Conservation (phyloP, 768 basidiomycete genomes). For the Suillus tomentosus region DNA sequence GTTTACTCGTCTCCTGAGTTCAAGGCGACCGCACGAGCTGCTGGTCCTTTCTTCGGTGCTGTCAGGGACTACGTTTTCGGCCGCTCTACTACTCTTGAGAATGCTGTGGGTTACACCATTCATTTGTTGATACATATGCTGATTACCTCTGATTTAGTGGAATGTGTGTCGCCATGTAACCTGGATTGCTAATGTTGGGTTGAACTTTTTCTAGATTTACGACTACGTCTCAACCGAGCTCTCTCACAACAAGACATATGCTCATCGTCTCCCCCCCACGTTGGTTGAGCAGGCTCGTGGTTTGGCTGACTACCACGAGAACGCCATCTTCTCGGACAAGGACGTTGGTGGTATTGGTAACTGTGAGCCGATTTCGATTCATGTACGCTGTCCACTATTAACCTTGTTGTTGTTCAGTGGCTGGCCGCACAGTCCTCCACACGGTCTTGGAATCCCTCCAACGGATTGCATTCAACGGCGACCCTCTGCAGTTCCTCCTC, state of each 20-base stretch:
- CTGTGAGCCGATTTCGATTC: slow-evolving; percentile 1
- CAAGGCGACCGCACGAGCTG: slow-evolving; percentile 57
- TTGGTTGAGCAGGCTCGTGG: slow-evolving; percentile 72
- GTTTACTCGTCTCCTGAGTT: slow-evolving; percentile 68
- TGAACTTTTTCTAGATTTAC: slow-evolving; percentile 49
- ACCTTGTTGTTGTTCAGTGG: slow-evolving; percentile 49
- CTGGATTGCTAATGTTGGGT: not conserved
- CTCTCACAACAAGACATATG: slow-evolving; percentile 81
- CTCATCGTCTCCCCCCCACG: slow-evolving; percentile 75
- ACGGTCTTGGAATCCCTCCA: slow-evolving; percentile 71
- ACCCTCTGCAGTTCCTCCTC: slow-evolving; percentile 77
- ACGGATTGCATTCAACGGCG: slow-evolving; percentile 75
- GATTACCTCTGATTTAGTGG: slow-evolving; percentile 46
- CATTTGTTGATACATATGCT: slow-evolving; percentile 15
- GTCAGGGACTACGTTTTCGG: slow-evolving; percentile 75
- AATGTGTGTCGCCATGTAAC: slow-evolving; percentile 50
- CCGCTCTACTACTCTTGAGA: slow-evolving; percentile 64
- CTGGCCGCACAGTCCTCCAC: slow-evolving; percentile 77
- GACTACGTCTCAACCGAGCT: slow-evolving; percentile 78
- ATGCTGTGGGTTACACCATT: slow-evolving; percentile 51
- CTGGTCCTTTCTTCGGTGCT: slow-evolving; percentile 65
- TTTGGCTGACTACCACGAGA: slow-evolving; percentile 28
- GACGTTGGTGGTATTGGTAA: too few relatives aligned
- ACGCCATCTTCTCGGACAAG: too few relatives aligned
- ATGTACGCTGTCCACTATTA: not conserved